Evolutionary conservation across 2,329 filamentous ascomycete genomes (phyloP), one percentile per base, ranked within the genome.

Genomic region (Calonectria pauciramosa): DNA sequence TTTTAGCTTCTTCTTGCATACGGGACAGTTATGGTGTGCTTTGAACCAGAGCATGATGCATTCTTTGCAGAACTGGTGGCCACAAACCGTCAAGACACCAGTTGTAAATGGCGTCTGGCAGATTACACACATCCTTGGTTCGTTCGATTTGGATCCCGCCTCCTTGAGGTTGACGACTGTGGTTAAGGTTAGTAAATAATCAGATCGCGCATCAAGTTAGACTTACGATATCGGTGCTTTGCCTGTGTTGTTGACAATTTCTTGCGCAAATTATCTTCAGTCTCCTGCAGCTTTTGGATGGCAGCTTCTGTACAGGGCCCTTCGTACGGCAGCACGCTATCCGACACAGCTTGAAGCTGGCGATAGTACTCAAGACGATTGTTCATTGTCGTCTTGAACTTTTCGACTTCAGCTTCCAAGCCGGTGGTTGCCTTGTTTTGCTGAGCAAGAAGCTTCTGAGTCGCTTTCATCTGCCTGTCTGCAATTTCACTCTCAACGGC

Each of bases 61-160:
- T 34, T 95, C 94, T 80, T 95, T 96, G 87, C 96, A 98, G 82
- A 96, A 99, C 77, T 95, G 92, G 82, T 99, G 97, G 0, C 96
- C 96, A 82, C 97, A 99, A 1, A 95, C 90, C 0, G 96, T 98
- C 75, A 96, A 88, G 68, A 94, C 91, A 68, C 96, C 96, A n/a
- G 92, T 87, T 73, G 94, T 92, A 80, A 98, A 98, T 0, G 88
- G 82, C 14, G 90, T 90, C 81, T 94, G 93, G 82, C 97, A 99
- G 79, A 99, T 98, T 70, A 97, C 91, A 82, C 97, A 99, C 66
- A 94, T 92, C 36, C 92, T 90, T 9, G 92, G 88, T 72, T 93
- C 91, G 63, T 92, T 90, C 1, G 90, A 89, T 65, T 90, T 91
- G n/a, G 90, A 88, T 56, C 94, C 93, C 23, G 89, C 86, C 70